Evolutionary conservation across 1,284 basidiomycete species (phyloP), one percentile per base, ranked within the genome.

Genomic region (Microbotryum violaceum): DNA sequence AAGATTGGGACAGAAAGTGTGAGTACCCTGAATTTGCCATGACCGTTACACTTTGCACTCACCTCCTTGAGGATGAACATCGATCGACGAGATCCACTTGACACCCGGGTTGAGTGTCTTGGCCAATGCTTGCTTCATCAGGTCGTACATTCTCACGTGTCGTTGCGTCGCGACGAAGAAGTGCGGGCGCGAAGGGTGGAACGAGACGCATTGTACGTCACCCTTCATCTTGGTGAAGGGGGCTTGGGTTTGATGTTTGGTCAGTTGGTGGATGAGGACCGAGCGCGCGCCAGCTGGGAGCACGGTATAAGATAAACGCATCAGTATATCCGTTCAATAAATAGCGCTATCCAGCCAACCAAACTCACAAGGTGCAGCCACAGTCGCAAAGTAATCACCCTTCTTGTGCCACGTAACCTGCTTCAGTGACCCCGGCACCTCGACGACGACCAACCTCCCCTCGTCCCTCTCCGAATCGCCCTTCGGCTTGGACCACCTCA

Each of bases 111-210:
- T 85, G 54, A 98, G 78, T 25, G 93, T 97, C 79, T 93, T 96
- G 71, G 97, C 77, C 57, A 98, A 80, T 72, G 88, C 87, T 78
- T 99, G 96, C 69, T 89, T 90, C 46, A 89, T 85, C 29, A 99
- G 82, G 76, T 98, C 93, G 79, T 98, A 99, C 66, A 98, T 76
- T 64, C 93, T 84, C 68, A 99, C 87, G 75, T 97, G 94, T 73
- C 93, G 89, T 77, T 98, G 93, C 4, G 96, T 98, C 83, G 96
- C 96, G 58, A 97, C 94, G 72, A 98, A 97, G 80, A 99, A 93
- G 76, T 92, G 85, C 8, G 96, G 91, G 75, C 91, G 92, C 54
- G 81, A 77, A 3, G 96, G 94, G 76, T 99, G 96, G 84, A 99
- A 99, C 52, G 87, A 82, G 20, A 96, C 90, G 58, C 87, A 79